Conservation (phyloP, 2,329 filamentous ascomycete species). For the Penicillium concentricum region DNA sequence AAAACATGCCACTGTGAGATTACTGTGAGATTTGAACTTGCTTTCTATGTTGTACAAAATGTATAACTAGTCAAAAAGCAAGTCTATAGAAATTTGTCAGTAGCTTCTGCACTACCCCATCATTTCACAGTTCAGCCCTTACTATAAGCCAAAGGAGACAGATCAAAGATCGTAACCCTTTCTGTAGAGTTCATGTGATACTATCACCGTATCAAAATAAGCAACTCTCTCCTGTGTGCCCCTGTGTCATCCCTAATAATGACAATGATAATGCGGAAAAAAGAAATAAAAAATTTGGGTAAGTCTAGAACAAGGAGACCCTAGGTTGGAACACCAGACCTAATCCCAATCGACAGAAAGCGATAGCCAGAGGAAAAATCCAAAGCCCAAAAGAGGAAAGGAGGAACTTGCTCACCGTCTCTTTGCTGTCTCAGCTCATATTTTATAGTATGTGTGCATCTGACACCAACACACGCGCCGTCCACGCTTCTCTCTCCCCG, state of each 20-base stretch:
- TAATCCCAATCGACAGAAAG: neutral
- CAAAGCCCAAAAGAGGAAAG: neutral
- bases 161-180: neutral
- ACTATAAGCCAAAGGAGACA: neutral
- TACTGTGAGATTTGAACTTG: neutral
- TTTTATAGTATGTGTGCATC: neutral
- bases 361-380: neutral
- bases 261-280: neutral
- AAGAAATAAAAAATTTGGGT: neutral
- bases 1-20: slow-evolving; percentile 1
- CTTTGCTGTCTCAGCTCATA: slow-evolving; percentile 1
- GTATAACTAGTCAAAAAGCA: neutral
- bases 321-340: neutral
- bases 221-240: neutral
- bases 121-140: neutral
- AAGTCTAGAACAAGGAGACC: neutral
- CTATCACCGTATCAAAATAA: neutral
- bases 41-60: neutral
- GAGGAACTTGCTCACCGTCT: slow-evolving; percentile 5
- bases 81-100: neutral
- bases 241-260: neutral
- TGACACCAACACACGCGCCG: neutral
- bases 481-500: slow-evolving; percentile 6
- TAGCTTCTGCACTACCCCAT: neutral
- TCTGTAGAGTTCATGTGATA: neutral